Percentiles rank a stretch among this genome's conserved stretches.
Conservation (phyloP, 1,139 yeast species). For the Ogataea hybrid region DNA sequence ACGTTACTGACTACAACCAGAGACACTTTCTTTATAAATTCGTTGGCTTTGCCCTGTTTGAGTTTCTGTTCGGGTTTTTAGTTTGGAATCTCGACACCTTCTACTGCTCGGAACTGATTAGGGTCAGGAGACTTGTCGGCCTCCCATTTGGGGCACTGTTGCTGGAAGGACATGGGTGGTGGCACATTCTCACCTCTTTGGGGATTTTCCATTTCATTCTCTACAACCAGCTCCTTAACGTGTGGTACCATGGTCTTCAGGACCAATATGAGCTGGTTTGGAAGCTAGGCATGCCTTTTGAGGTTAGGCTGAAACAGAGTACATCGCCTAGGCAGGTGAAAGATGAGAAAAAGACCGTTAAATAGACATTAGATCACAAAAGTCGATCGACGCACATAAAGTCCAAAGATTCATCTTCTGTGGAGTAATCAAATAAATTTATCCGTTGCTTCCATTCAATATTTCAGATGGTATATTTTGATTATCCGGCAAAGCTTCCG, state of each 20-base stretch:
- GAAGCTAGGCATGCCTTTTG: conserved; percentile 29
- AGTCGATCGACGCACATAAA: conserved; percentile 7
- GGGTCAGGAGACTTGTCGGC: conserved; percentile 64
- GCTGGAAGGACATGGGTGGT: conserved; percentile 96
- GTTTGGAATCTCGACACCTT: conserved; percentile 88
- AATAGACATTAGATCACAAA: neutral
- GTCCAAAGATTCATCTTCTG: neutral
- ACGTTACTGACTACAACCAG: conserved; percentile 21
- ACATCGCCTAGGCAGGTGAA: conserved; percentile 19
- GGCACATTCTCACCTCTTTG: conserved; percentile 89
- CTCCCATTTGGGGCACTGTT: conserved; percentile 88
- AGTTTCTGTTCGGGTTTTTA: conserved; percentile 69
- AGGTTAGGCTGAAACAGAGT: conserved; percentile 21
- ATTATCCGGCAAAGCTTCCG: conserved; percentile 20
- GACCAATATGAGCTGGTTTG: conserved; percentile 30
- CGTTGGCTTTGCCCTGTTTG: conserved; percentile 28
- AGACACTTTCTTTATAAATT: conserved; percentile 27
- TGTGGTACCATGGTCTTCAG: conserved; percentile 29
- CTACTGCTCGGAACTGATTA: conserved; percentile 62
- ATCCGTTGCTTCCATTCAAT: neutral
- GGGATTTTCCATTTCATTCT: conserved; percentile 44
- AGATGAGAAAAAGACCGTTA: conserved; percentile 41
- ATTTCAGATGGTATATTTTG: conserved; percentile 13
- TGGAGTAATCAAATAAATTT: neutral
- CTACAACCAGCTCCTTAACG: conserved; percentile 31